Conservation (phyloP, 331 rosid genomes). For the Pyrus hybrid region DNA sequence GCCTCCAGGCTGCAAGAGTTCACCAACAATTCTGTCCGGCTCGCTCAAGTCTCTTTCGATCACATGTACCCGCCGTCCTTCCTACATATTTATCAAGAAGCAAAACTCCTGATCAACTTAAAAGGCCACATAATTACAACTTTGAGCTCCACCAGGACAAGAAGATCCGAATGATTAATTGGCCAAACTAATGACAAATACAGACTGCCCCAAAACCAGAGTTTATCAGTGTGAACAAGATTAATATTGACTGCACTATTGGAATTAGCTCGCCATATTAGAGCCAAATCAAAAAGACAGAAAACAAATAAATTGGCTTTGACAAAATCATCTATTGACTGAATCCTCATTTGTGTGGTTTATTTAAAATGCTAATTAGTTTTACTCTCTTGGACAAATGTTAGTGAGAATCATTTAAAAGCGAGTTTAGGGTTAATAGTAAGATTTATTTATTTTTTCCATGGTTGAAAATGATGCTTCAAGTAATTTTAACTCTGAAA, state of each 20-base stretch:
- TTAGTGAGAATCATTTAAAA: too few relatives aligned
- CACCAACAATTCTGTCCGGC: too few relatives aligned
- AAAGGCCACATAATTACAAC: not conserved
- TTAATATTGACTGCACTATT: not conserved
- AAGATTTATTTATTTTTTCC: too few relatives aligned
- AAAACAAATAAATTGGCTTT: not conserved
- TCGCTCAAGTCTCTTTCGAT: too few relatives aligned
- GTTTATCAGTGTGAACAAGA: not conserved
- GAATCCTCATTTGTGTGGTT: not conserved
- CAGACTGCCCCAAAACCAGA: not conserved
- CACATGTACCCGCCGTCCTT: slow-evolving; percentile 41
- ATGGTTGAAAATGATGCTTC: too few relatives aligned
- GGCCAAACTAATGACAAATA: too few relatives aligned
- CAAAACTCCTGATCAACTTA: not conserved
- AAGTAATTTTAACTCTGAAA: too few relatives aligned
- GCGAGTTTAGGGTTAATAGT: too few relatives aligned
- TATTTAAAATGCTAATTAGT: too few relatives aligned
- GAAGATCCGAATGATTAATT: too few relatives aligned
- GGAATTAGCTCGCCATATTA: not conserved
- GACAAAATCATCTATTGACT: not conserved
- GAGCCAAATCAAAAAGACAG: not conserved
- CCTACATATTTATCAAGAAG: slow-evolving; percentile 26
- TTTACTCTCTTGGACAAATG: too few relatives aligned
- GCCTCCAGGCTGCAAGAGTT: too few relatives aligned
- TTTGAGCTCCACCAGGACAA: not conserved